Percentiles rank a stretch among this genome's conserved stretches.
These are phyloP conservation scores for Gossypium gossypioides DNA, from an alignment of 441 rosid genomes.

Conservation along the genomic window DNA sequence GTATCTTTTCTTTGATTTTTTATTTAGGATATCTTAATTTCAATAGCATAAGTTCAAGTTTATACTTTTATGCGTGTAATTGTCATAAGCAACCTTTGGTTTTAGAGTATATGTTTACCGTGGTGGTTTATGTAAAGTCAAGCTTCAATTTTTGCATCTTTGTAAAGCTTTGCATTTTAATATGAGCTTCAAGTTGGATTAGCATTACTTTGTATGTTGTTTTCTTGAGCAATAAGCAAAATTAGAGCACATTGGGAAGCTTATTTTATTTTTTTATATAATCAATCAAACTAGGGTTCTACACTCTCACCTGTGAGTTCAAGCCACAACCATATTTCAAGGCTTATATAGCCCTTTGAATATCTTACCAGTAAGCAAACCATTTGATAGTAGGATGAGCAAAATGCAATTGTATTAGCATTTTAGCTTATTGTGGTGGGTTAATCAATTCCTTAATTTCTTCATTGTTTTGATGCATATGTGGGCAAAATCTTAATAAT, in stretches of 20 bases:
- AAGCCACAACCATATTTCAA: neutral
- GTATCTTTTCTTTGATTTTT: neutral
- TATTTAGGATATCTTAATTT: neutral
- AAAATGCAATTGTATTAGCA: neutral
- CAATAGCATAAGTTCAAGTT: neutral
- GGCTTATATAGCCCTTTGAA: neutral
- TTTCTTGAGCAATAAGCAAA: neutral
- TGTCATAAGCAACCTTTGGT: neutral
- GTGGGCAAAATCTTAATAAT: neutral
- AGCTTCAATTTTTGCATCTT: conserved; percentile 21
- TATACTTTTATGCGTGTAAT: neutral
- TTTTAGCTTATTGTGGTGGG: neutral
- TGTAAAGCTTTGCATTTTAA: conserved; percentile 16
- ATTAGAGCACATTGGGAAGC: neutral
- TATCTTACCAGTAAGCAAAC: neutral
- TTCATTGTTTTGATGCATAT: neutral
- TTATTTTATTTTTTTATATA: neutral
- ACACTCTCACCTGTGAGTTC: neutral
- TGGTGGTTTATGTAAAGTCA: conserved; percentile 15
- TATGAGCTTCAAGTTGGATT: neutral
- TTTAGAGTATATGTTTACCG: conserved; percentile 7
- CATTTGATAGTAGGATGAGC: neutral
- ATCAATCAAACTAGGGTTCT: neutral
- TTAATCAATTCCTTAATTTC: neutral
- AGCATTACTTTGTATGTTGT: neutral